These are phyloP conservation scores for Fusarium algeriense DNA, from an alignment of 2,329 filamentous ascomycete genomes.

Conservation along the genomic window DNA sequence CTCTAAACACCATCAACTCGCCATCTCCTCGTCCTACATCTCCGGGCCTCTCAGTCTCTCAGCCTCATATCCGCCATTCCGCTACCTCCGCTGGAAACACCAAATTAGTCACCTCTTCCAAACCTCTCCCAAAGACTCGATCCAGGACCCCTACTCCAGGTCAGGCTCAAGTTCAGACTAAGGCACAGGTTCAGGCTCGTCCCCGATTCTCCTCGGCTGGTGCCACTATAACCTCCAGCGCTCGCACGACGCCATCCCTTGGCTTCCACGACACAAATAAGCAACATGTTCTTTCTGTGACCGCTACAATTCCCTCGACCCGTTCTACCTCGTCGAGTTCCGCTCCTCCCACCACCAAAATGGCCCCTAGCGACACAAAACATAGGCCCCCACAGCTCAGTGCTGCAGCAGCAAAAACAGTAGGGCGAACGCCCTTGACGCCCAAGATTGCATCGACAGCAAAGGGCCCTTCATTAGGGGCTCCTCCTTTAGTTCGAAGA, in stretches of 20 bases:
- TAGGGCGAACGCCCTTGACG: constrained; percentile 63
- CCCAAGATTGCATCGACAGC: constrained; percentile 65
- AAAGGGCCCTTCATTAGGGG: constrained; percentile 55
- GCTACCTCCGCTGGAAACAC: constrained; percentile 18
- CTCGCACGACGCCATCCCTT: constrained; percentile 36
- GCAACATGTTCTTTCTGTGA: constrained; percentile 51
- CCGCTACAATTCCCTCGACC: constrained; percentile 47
- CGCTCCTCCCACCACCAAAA: constrained; percentile 42
- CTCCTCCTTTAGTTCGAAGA: constrained; percentile 57
- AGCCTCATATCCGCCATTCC: constrained; percentile 30
- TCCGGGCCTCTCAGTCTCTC: constrained; percentile 21
- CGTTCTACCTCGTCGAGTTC: constrained; percentile 46
- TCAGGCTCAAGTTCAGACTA: constrained; percentile 20
- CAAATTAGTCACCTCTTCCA: constrained; percentile 34
- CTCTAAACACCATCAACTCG: constrained; percentile 47
- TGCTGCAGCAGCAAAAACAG: constrained; percentile 68
- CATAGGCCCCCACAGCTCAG: constrained; percentile 77
- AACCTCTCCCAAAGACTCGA: constrained; percentile 33
- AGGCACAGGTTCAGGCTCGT: constrained; percentile 32
- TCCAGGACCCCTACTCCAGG: constrained; percentile 28
- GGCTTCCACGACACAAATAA: constrained; percentile 41
- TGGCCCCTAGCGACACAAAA: constrained; percentile 65
- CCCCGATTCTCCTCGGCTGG: constrained; percentile 41
- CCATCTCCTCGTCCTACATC: constrained; percentile 40
- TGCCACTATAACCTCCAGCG: constrained; percentile 37